These are phyloP conservation scores for Toxoplasma gondii DNA, from an alignment of 169 alveolate genomes.

Conservation along the genomic window DNA sequence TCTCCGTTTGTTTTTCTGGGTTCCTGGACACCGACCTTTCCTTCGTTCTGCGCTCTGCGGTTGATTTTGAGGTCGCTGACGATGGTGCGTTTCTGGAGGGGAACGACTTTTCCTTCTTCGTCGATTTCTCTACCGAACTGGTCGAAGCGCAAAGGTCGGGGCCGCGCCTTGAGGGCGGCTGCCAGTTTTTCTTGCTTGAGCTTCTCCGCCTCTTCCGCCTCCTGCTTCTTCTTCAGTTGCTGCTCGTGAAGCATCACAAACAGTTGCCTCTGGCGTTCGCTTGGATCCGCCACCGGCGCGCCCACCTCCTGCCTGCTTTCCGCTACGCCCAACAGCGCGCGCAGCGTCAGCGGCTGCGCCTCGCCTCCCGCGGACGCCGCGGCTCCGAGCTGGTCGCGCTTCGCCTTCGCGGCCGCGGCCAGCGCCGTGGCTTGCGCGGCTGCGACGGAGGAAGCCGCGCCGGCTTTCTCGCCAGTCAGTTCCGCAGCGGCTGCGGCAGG, in stretches of 20 bases:
- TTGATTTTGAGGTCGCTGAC: slow-evolving; percentile 22
- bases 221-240: background rate
- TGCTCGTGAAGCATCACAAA: background rate
- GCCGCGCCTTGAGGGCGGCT: slow-evolving; percentile 18
- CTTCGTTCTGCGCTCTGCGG: slow-evolving; percentile 5
- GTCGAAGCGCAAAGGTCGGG: slow-evolving; percentile 59
- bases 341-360: slow-evolving; percentile 19
- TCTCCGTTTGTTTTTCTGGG: background rate
- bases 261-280: background rate
- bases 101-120: slow-evolving; percentile 61
- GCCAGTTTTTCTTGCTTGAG: slow-evolving; percentile 21
- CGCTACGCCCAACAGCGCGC: background rate
- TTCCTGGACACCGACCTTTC: background rate
- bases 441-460: slow-evolving; percentile 10
- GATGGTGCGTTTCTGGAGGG: background rate
- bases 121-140: slow-evolving; percentile 64
- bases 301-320: background rate
- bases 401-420: slow-evolving; percentile 36
- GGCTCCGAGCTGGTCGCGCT: background rate
- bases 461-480: slow-evolving; percentile 12
- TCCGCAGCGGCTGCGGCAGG: slow-evolving; percentile 9
- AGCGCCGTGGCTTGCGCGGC: slow-evolving; percentile 13
- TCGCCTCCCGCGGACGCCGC: background rate
- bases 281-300: background rate
- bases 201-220: slow-evolving; percentile 21